phyloP scores from a whole-genome alignment of 352 stramenopile species.

The Phytophthora litchii region DNA sequence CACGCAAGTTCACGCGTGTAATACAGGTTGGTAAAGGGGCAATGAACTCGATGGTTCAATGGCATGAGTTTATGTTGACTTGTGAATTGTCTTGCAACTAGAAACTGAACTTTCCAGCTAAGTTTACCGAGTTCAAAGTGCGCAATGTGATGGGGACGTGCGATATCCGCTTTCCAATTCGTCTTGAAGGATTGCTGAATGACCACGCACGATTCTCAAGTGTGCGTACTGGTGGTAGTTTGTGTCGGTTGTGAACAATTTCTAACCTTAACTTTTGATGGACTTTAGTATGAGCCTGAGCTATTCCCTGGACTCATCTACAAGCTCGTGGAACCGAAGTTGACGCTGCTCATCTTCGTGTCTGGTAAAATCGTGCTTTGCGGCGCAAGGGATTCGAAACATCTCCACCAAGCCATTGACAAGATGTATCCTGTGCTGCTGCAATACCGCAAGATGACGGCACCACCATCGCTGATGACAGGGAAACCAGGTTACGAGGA shows the following conservation, averaged over 20 bases:
- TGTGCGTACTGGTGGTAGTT: constrained; percentile 48
- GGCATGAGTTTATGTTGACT: background rate
- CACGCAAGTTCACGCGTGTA: constrained; percentile 86
- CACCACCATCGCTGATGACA: constrained; percentile 70
- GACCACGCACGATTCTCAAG: constrained; percentile 95
- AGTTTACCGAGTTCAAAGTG: constrained; percentile 92
- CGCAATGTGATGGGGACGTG: constrained; percentile 99
- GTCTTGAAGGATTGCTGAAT: constrained; percentile 98
- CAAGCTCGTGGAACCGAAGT: constrained; percentile 95
- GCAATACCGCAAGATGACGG: constrained; percentile 79
- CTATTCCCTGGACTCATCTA: constrained; percentile 99
- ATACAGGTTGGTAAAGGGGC: constrained; percentile 61
- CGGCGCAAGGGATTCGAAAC: constrained; percentile 80
- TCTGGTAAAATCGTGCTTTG: constrained; percentile 99
- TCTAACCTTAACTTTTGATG: constrained; percentile 87
- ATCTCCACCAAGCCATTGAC: constrained; percentile 65
- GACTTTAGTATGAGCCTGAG: constrained; percentile 99
- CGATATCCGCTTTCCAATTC: constrained; percentile 98
- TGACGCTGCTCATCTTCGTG: constrained; percentile 99
- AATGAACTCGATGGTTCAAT: background rate
- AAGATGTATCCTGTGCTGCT: constrained; percentile 76
- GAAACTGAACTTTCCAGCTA: constrained; percentile 89
- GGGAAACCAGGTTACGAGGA: constrained; percentile 74
- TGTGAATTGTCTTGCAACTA: constrained; percentile 22
- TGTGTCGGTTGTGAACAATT: constrained; percentile 66